These are phyloP conservation scores for Pulicaria dysenterica DNA, from an alignment of 129 eudicot genomes.

Conservation along the genomic window DNA sequence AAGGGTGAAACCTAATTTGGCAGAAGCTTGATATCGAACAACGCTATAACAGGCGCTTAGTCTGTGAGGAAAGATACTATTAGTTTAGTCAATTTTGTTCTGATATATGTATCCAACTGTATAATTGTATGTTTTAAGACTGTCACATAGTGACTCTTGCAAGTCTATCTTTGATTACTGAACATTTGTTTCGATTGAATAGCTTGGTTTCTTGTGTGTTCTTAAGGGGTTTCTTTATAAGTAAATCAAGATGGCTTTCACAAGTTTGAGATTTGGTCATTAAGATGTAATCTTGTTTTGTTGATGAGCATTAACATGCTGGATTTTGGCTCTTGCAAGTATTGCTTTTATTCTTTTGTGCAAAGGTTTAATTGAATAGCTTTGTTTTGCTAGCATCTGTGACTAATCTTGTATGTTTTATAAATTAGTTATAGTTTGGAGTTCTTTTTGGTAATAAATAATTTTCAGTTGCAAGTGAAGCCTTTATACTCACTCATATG, in stretches of 20 bases:
- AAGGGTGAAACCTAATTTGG: neutral
- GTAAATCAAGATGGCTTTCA: too few species aligned
- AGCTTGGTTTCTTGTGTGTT: too few species aligned
- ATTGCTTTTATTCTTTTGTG: neutral
- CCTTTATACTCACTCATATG: neutral
- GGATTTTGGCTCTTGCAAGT: neutral
- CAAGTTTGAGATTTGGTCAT: neutral
- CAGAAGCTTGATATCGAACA: slow-evolving; percentile 12
- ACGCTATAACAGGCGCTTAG: neutral
- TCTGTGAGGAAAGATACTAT: neutral
- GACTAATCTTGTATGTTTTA: neutral
- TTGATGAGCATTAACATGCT: slow-evolving; percentile 7
- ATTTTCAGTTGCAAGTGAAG: slow-evolving; percentile 9
- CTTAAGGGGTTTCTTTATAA: too few species aligned
- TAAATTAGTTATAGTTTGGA: neutral
- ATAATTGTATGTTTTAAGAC: too few species aligned
- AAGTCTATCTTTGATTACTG: too few species aligned
- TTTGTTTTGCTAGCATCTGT: slow-evolving; percentile 19
- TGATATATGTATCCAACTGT: too few species aligned
- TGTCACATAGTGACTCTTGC: too few species aligned
- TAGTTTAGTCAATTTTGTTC: neutral
- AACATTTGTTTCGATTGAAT: too few species aligned
- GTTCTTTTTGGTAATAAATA: neutral
- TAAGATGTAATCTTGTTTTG: neutral
- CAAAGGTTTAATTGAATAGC: neutral